Conservation (phyloP, 306 rosid genomes). For the Quercus berberidifolia region DNA sequence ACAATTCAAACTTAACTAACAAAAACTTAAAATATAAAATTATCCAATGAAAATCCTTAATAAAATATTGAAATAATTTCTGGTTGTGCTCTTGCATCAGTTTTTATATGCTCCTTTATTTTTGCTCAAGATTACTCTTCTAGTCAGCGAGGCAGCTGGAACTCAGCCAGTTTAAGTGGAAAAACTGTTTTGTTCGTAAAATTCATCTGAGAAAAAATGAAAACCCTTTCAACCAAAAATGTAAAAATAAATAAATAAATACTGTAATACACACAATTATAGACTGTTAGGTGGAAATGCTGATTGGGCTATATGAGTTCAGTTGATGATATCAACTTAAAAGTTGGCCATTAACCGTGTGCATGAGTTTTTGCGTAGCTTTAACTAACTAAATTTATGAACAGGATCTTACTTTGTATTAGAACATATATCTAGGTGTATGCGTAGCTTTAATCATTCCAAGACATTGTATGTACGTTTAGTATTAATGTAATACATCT, state of each 20-base stretch:
- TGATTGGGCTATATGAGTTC: not conserved
- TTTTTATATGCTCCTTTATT: not conserved
- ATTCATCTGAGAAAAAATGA: not conserved
- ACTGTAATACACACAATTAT: no score
- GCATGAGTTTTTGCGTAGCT: slow-evolving; percentile 3
- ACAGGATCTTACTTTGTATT: not conserved
- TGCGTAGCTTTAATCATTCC: not conserved
- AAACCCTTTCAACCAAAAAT: not conserved
- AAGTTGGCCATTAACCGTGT: not conserved
- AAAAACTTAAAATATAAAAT: no score
- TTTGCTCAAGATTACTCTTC: not conserved
- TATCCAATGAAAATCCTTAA: no score
- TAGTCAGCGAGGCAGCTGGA: not conserved
- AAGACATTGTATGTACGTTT: slow-evolving; percentile 1
- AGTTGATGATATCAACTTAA: not conserved
- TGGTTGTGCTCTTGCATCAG: not conserved
- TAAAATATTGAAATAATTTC: no score
- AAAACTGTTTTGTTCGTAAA: not conserved
- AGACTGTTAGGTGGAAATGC: not conserved
- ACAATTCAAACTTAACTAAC: no score
- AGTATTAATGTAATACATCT: slow-evolving; percentile 7
- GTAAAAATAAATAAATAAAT: not conserved
- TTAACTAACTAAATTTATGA: not conserved
- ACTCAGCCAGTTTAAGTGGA: not conserved
- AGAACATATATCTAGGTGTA: not conserved